These are phyloP conservation scores for Salix arbutifolia DNA, from an alignment of 345 rosid genomes.

Conservation along the genomic window DNA sequence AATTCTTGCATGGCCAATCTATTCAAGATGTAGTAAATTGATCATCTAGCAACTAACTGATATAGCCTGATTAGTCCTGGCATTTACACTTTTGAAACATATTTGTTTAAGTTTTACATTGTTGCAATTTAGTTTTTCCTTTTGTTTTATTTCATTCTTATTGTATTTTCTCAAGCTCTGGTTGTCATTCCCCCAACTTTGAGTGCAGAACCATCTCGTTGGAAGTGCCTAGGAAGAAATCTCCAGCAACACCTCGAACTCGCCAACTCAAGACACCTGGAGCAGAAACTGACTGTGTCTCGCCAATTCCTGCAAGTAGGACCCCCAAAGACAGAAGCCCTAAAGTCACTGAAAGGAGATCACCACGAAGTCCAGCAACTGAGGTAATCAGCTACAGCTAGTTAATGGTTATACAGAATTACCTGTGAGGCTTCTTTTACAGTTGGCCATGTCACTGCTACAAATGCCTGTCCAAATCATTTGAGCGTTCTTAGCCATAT, in stretches of 20 bases:
- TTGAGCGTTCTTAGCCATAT: background rate
- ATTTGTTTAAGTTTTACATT: background rate
- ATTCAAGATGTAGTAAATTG: background rate
- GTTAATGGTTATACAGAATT: background rate
- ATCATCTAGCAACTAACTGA: background rate
- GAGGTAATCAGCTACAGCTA: constrained; percentile 53
- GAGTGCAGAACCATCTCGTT: constrained; percentile 45
- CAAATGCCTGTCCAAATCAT: background rate
- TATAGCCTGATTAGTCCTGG: background rate
- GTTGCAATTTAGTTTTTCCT: background rate
- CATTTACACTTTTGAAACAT: constrained; percentile 1
- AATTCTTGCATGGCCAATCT: background rate
- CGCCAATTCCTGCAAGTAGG: constrained; percentile 48
- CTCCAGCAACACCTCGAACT: constrained; percentile 61
- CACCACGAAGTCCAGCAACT: constrained; percentile 55
- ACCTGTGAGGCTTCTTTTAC: background rate
- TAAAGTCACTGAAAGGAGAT: constrained; percentile 64
- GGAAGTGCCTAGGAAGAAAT: constrained; percentile 69
- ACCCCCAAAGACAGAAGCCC: constrained; percentile 71
- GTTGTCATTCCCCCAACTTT: constrained; percentile 2
- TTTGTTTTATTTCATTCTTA: background rate
- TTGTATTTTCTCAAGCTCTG: background rate
- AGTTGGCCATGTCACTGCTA: background rate
- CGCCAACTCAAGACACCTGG: constrained; percentile 55
- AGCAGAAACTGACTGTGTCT: constrained; percentile 41